Evolutionary conservation across 306 rosid genomes (phyloP), one percentile per base, ranked within the genome.

Genomic region (Abrus pulchellus): DNA sequence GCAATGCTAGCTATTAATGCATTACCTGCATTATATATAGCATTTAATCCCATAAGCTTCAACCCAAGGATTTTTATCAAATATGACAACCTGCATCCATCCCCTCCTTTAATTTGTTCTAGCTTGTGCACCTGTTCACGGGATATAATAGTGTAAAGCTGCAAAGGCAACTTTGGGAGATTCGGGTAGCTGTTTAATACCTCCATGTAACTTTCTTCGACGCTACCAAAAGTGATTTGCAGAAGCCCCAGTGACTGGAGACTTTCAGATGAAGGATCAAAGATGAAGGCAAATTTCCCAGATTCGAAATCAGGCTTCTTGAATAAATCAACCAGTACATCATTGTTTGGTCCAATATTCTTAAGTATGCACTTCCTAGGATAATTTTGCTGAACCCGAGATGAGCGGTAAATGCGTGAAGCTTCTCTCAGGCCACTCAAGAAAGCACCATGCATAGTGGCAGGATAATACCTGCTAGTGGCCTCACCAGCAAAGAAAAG

Each of bases 401-500:
- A 59, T 60, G 90, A 87, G 40, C 64, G 86, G 78, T 72, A 83
- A 60, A 95, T 93, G 75, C 83, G 78, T 3, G 99, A 90, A 59
- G 99, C 99, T 85, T 95, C 99, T 88, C 99, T 87, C 79, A 93
- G 83, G 76, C 99, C 99, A 82, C 98, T 95, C 80, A 95, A 78
- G 82, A 85, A 91, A 76, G 98, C 99, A 50, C 99, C 97, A 38
- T 95, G 99, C 99, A 93, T 95, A 33, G 96, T 95, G 76, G 98
- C 99, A 28, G 99, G 99, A 87, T 93, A 87, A 68, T 95, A 93
- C 87, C 97, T 90, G 79, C 82, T 87, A 44, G 99, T 95, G 60
- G 99, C 99, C 87, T 95, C 99, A 33, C 98, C 99, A 45, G 99
- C 98, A 79, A 95, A 95, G 88, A 91, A 95, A 60, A 95, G 87